A percentile compares a stretch with the other conserved stretches of the same genome.
These are phyloP conservation scores for Yarrowia sp. DNA, from an alignment of 805 yeast species.

Conservation along the genomic window DNA sequence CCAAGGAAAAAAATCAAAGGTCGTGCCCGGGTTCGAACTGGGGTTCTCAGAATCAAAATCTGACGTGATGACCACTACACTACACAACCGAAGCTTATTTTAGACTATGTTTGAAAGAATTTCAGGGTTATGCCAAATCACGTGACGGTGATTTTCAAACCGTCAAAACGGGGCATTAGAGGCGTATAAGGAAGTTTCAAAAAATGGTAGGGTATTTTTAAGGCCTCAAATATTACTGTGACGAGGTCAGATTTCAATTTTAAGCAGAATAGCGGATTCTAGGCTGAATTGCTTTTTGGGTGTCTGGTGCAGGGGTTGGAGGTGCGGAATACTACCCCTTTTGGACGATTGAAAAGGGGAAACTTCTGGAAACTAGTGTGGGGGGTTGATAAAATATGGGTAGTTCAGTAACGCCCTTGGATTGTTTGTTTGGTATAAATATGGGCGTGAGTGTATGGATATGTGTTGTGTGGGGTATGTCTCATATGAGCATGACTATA, in stretches of 20 bases:
- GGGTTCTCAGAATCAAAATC: constrained; percentile 26
- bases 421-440: too few relatives aligned
- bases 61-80: constrained; percentile 26
- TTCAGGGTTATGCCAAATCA: not conserved
- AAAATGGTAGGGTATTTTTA: not conserved
- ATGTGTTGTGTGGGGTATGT: too few relatives aligned
- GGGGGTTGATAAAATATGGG: too few relatives aligned
- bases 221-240: not conserved
- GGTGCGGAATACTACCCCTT: too few relatives aligned
- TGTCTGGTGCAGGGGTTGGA: too few relatives aligned
- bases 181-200: not conserved
- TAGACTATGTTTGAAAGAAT: not conserved
- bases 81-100: constrained; percentile 23
- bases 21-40: constrained; percentile 26
- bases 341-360: too few relatives aligned
- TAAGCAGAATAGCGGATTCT: too few relatives aligned
- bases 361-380: too few relatives aligned
- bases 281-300: not conserved
- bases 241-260: not conserved
- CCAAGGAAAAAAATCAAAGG: constrained; percentile 4
- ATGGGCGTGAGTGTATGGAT: too few relatives aligned
- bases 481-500: too few relatives aligned
- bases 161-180: not conserved
- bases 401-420: too few relatives aligned
- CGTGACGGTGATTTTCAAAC: not conserved